Evolutionary conservation across 257 asterid species (phyloP).

Genomic region (Eustoma russellianum): DNA sequence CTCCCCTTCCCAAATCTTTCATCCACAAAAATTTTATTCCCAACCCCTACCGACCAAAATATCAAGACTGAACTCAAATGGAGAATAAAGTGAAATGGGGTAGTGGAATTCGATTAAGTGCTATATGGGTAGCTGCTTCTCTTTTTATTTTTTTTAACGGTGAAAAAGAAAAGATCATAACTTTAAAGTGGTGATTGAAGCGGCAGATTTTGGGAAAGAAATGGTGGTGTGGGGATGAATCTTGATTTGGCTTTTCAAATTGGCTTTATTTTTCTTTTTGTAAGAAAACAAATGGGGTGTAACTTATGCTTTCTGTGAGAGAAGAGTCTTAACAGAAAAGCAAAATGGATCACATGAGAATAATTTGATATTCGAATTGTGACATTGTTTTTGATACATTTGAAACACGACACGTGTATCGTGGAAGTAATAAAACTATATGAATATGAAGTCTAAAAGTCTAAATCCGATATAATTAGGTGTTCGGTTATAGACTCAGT

Average conservation of each 20-base stretch:
- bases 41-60: slow-evolving; percentile 1
- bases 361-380: no score
- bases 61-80: slow-evolving; percentile 2
- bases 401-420: no score
- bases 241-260: no score
- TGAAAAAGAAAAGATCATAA: not conserved
- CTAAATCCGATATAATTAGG: no score
- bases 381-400: no score
- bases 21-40: not conserved
- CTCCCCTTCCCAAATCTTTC: not conserved
- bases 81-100: slow-evolving; percentile 16
- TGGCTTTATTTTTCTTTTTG: not conserved
- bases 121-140: not conserved
- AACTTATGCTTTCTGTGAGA: not conserved
- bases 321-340: not conserved
- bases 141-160: not conserved
- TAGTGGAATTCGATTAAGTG: slow-evolving; percentile 11
- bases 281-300: slow-evolving; percentile 6
- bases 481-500: no score
- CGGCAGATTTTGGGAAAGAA: not conserved
- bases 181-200: slow-evolving; percentile 5
- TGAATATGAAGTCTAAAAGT: no score
- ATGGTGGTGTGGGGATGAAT: not conserved
- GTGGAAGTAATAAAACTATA: no score
- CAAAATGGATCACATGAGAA: not conserved